These are phyloP conservation scores for Candida verbasci DNA, from an alignment of 805 yeast genomes.

Conservation along the genomic window DNA sequence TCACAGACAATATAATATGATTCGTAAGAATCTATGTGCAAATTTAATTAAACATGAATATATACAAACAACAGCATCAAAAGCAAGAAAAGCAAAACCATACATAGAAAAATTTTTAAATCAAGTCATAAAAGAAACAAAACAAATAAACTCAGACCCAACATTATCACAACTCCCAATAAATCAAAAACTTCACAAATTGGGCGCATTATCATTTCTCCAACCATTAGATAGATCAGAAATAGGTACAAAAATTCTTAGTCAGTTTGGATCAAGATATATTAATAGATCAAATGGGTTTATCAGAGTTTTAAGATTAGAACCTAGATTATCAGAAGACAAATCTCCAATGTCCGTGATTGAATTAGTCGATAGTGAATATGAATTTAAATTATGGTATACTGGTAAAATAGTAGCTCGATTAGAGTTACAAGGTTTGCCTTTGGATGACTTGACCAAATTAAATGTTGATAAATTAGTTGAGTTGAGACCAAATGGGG, in stretches of 20 bases:
- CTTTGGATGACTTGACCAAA: conserved; percentile 46
- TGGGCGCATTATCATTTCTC: conserved; percentile 21
- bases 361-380: conserved; percentile 70
- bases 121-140: conserved; percentile 24
- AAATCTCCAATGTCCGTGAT: conserved; percentile 85
- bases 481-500: conserved; percentile 45
- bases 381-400: conserved; percentile 70
- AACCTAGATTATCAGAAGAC: conserved; percentile 79
- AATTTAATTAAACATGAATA: conserved; percentile 41
- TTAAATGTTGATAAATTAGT: conserved; percentile 53
- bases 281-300: conserved; percentile 68
- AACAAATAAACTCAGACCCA: conserved; percentile 10
- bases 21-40: conserved; percentile 41
- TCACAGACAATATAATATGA: conserved; percentile 25
- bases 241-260: conserved; percentile 57
- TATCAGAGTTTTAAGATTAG: conserved; percentile 78
- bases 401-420: conserved; percentile 85
- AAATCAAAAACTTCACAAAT: conserved; percentile 12
- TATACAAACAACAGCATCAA: conserved; percentile 39
- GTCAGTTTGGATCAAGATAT: conserved; percentile 63
- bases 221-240: conserved; percentile 48
- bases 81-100: conserved; percentile 41
- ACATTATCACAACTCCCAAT: conserved; percentile 7
- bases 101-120: conserved; percentile 36
- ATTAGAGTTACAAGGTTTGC: conserved; percentile 57